Evolutionary conservation across 345 rosid genomes (phyloP), one percentile per base, ranked within the genome.

Genomic region (Heritiera fomes): DNA sequence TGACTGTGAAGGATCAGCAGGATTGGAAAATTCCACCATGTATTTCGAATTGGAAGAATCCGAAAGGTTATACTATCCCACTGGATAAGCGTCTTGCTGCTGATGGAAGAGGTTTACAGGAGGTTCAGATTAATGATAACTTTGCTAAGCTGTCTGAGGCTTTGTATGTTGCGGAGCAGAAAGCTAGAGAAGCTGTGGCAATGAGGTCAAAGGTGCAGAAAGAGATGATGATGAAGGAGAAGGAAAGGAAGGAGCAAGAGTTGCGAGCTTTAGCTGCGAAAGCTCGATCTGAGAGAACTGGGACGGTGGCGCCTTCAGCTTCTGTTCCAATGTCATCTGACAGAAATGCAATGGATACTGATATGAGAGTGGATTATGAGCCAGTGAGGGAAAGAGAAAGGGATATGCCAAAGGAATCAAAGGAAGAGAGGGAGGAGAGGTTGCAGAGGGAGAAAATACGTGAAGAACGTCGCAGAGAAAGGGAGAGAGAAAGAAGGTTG

Each of bases 1-100:
- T 96, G 79, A 96, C 98, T 1, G 94, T 96, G 61, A 94, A 94
- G 82, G 99, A 96, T 80, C 98, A 94, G 75, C 97, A 94, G 84
- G 98, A 96, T 76, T 96, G 98, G 99, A 96, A 90, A 83, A 96
- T 96, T 73, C 98, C 98, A 38, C 99, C 99, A 71, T 94, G 99
- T 71, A 94, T 96, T 68, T 94, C 98, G 0, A 91, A 94, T 60
- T 96, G 99, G 99, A 96, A 94, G 76, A 96, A 96, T 69, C 97
- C 97, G 0, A 96, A 96, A 78, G 98, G 99, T 28, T 96, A 96
- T 58, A 91, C 99, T 0, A 96, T 96, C 61, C 99, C 99, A 34
- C 93, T 96, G 6, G 99, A 96, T 77, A 96, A 96, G 85, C 97
- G 99, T 80, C 92, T 92, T 23, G 99, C 99, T 77, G 99, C 98